These are phyloP conservation scores for Mucor plumbeus DNA, from an alignment of 371 early-diverging fungal species.

Conservation along the genomic window DNA sequence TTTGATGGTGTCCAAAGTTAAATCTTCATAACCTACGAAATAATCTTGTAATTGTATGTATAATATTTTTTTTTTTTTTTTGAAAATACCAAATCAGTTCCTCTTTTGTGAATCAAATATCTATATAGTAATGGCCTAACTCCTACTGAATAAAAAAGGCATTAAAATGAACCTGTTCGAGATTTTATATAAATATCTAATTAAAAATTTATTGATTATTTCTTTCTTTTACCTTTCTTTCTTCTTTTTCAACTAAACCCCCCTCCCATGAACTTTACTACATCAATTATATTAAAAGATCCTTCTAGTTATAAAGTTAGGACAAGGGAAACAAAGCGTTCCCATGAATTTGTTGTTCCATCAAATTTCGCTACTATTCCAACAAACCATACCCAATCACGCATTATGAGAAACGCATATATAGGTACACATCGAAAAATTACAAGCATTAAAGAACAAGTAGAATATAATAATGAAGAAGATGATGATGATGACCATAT, in stretches of 20 bases:
- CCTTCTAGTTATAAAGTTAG: slow-evolving; percentile 8
- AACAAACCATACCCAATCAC: not conserved
- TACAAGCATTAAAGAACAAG: not conserved
- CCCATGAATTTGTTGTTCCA: slow-evolving; percentile 10
- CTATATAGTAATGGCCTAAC: not conserved
- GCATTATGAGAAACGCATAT: not conserved
- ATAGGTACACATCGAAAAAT: not conserved
- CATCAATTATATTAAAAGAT: not conserved
- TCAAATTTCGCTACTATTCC: not conserved
- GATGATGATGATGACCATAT: not conserved
- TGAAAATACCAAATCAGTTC: not conserved
- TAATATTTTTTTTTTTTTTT: not conserved
- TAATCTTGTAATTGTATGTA: not conserved
- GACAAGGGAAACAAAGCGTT: not conserved
- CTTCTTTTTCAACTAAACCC: not conserved
- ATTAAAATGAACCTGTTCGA: not conserved
- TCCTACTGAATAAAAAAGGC: not conserved
- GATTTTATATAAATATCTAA: not conserved
- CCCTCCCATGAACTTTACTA: not conserved
- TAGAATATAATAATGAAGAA: not conserved
- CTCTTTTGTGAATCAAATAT: too few species aligned
- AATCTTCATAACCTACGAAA: not conserved
- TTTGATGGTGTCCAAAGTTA: slow-evolving; percentile 11
- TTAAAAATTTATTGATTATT: not conserved
- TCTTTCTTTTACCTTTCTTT: not conserved